Evolutionary conservation across 306 rosid species (phyloP).

Genomic region (Vicia villosa): DNA sequence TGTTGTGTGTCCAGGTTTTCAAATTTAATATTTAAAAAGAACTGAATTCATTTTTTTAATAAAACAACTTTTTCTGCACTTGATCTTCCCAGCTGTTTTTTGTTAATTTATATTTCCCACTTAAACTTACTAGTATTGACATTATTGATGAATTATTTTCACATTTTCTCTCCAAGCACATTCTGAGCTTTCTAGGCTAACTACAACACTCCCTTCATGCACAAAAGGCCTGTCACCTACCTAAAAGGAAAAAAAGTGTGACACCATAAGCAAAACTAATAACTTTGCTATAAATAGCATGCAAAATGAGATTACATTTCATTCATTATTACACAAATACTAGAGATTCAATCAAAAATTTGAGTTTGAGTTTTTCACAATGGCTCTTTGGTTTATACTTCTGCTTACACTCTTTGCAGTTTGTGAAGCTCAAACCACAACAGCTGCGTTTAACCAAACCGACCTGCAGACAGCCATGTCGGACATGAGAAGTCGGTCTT

Average conservation of each 20-base stretch:
- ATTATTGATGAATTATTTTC: neutral
- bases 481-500: constrained; percentile 56
- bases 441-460: constrained; percentile 43
- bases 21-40: too few species aligned
- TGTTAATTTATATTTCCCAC: neutral
- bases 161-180: constrained; percentile 16
- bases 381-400: constrained; percentile 55
- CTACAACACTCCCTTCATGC: constrained; percentile 41
- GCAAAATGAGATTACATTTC: constrained; percentile 8
- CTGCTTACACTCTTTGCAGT: constrained; percentile 44
- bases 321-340: constrained; percentile 26
- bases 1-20: too few species aligned
- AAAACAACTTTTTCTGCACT: neutral
- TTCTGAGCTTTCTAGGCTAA: neutral
- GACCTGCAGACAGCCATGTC: constrained; percentile 56
- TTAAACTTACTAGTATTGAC: neutral
- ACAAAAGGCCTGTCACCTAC: constrained; percentile 46
- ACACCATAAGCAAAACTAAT: constrained; percentile 19
- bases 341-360: constrained; percentile 14
- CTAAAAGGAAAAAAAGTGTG: constrained; percentile 1
- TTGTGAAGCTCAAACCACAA: constrained; percentile 42
- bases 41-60: neutral
- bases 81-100: neutral
- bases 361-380: constrained; percentile 8
- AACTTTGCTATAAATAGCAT: constrained; percentile 30